phyloP scores from a whole-genome alignment of 163 green algal species.

The Smithsoniella earleae region DNA sequence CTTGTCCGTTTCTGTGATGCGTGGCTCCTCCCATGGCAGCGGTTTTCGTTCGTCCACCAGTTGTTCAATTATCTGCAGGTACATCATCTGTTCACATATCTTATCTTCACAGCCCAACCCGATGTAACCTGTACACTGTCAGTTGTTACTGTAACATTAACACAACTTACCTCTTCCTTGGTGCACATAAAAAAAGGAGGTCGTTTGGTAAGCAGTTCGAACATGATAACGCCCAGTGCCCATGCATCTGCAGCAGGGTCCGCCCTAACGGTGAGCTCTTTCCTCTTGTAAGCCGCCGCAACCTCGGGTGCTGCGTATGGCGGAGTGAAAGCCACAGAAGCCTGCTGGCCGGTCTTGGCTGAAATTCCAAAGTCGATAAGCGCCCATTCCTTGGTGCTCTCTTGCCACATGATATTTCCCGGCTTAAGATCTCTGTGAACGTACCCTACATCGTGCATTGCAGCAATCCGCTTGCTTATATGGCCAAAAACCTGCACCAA shows the following conservation, averaged over 20 bases:
- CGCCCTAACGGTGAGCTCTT: neutral
- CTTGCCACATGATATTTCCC: neutral
- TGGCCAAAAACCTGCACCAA: conserved; percentile 4
- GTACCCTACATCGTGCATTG: neutral
- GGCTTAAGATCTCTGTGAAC: neutral
- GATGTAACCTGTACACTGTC: too few relatives aligned
- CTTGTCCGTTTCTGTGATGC: too few relatives aligned
- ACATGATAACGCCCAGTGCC: neutral
- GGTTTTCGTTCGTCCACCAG: too few relatives aligned
- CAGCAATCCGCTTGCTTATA: neutral
- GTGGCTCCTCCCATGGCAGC: too few relatives aligned
- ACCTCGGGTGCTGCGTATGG: neutral
- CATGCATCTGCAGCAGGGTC: neutral
- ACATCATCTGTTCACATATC: too few relatives aligned
- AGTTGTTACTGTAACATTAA: too few relatives aligned
- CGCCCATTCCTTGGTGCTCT: neutral
- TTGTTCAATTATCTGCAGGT: too few relatives aligned
- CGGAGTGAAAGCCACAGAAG: neutral
- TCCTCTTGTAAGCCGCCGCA: neutral
- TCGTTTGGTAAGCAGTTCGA: neutral
- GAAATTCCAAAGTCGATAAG: neutral
- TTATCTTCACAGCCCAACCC: too few relatives aligned
- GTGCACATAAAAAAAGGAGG: too few relatives aligned
- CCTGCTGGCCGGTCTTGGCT: neutral
- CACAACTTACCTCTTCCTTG: too few relatives aligned